These are phyloP conservation scores for Pythium folliculosum DNA, from an alignment of 352 stramenopile genomes.

Conservation along the genomic window DNA sequence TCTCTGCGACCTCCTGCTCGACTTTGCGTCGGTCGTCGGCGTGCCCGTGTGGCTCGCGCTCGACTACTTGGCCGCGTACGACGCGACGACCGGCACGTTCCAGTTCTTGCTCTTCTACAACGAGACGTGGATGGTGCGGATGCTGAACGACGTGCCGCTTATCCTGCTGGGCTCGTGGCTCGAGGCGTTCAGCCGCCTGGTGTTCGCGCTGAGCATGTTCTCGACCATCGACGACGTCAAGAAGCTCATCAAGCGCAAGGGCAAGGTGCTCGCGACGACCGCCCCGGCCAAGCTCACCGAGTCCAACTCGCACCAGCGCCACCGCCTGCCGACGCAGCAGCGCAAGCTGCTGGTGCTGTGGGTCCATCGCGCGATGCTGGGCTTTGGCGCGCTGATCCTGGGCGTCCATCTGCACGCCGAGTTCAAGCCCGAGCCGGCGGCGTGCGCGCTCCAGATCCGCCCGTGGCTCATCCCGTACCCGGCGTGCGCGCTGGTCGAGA, in stretches of 20 bases:
- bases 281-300: neutral
- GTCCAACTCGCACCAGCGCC: neutral
- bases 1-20: conserved; percentile 15
- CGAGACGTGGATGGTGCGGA: conserved; percentile 16
- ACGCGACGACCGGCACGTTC: conserved; percentile 8
- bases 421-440: neutral
- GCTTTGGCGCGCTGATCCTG: conserved; percentile 11
- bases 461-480: conserved; percentile 15
- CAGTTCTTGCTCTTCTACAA: conserved; percentile 7
- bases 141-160: conserved; percentile 18
- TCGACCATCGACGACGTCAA: conserved; percentile 24
- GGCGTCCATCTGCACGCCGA: conserved; percentile 15
- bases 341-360: neutral
- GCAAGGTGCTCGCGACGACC: neutral
- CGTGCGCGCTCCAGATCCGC: conserved; percentile 6
- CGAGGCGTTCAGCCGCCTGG: conserved; percentile 16
- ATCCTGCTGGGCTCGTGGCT: conserved; percentile 10
- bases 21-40: conserved; percentile 14
- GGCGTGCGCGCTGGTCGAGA: conserved; percentile 19
- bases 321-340: neutral
- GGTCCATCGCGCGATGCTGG: conserved; percentile 6
- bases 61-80: conserved; percentile 6
- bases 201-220: conserved; percentile 24
- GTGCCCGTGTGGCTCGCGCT: conserved; percentile 4
- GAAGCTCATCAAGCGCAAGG: conserved; percentile 13